Base-by-base conservation (phyloP, 2,329 filamentous ascomycete species). In the Simplicillium sp. region DNA sequence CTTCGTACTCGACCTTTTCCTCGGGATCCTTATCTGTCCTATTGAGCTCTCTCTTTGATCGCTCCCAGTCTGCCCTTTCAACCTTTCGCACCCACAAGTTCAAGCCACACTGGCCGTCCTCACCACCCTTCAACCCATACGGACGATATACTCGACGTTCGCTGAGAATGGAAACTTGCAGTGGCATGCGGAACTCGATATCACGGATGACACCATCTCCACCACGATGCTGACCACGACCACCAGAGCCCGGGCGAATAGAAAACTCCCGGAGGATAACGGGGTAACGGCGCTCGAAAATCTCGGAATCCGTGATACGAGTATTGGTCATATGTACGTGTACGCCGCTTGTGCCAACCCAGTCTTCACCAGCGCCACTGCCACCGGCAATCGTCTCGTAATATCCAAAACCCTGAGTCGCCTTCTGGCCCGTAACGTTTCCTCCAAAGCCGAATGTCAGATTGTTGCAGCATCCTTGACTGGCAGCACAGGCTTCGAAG, bases 61-160 rank as follows among this genome's bases (percentile, higher is more conserved):
- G 58, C 58, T 70, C 68, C 56, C 68, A 69, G 51, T 68, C 68
- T 2, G 64, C 64, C 58, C 77, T 78, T 49, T 70, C 66, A 40
- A 90, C 81, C 45, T 76, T 82, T 7, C 86, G 70, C 28, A 94
- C 80, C 90, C 90, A 97, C 36, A 94, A 67, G 51, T 97, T 97
- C 46, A 89, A 65, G 0, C 90, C 90, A 38, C 84, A 82, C 50
- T 77, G 64, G 0, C 80, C 90, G 46, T 90, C 83, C 42, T 80
- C 82, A 3, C 90, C 90, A 1, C 90, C 90, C 16, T 80, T 81
- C 44, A 96, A 70, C 0, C 90, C 89, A 50, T 89, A 95, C 1
- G 65, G 86, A 36, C 75, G 75, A 50, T 86, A 85, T 0, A 89
- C 84, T n/a, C 86, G 67, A 11, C 86, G 60, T 60, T 92, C 86